Evolutionary conservation across 805 yeast species (phyloP).

Genomic region (Candida sakaeoensis): DNA sequence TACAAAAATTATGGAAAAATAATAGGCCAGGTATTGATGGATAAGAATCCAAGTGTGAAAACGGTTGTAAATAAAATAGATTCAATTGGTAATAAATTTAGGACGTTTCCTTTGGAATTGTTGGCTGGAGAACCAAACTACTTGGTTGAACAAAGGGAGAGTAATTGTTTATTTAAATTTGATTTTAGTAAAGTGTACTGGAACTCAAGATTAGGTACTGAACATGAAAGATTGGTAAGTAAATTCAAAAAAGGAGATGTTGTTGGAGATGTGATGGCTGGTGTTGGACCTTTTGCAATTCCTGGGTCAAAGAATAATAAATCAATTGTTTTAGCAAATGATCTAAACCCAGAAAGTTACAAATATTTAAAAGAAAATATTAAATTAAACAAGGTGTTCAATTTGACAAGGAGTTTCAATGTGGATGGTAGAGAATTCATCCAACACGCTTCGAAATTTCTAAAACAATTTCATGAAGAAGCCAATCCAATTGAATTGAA

Average conservation of each 20-base stretch:
- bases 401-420: conserved; percentile 61
- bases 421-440: conserved; percentile 85
- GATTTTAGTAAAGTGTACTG: conserved; percentile 95
- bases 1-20: conserved; percentile 75
- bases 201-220: conserved; percentile 93
- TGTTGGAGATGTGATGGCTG: conserved; percentile 95
- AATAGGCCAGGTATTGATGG: conserved; percentile 87
- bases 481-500: conserved; percentile 30
- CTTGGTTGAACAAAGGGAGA: conserved; percentile 80
- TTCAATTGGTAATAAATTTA: conserved; percentile 77
- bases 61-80: conserved; percentile 93
- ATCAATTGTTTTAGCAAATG: conserved; percentile 78
- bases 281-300: conserved; percentile 96
- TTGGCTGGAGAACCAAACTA: conserved; percentile 81
- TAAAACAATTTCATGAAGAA: conserved; percentile 43
- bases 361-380: conserved; percentile 67
- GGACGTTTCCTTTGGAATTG: conserved; percentile 92
- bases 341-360: conserved; percentile 84
- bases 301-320: conserved; percentile 89
- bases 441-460: conserved; percentile 48
- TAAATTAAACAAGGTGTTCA: conserved; percentile 53
- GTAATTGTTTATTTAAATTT: conserved; percentile 79
- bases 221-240: conserved; percentile 76
- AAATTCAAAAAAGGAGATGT: conserved; percentile 64
- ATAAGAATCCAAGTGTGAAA: conserved; percentile 74